phyloP scores from a whole-genome alignment of 495 filamentous ascomycete genomes.

The Aspergillus baeticus region DNA sequence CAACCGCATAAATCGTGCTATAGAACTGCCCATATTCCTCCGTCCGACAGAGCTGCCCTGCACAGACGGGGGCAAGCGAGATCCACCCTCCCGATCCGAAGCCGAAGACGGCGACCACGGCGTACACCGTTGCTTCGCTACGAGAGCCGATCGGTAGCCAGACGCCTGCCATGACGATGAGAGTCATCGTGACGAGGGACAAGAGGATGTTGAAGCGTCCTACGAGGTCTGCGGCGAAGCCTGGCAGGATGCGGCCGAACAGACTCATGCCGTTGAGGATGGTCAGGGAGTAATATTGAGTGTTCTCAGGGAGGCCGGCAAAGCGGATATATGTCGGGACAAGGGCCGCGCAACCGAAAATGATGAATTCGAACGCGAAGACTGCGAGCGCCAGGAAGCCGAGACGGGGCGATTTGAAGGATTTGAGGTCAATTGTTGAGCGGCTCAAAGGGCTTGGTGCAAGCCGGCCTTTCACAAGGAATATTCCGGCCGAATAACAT shows the following conservation, averaged over 20 bases:
- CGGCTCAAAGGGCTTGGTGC: slow-evolving; percentile 26
- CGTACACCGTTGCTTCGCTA: slow-evolving; percentile 45
- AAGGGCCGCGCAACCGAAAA: slow-evolving; percentile 49
- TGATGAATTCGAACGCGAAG: slow-evolving; percentile 53
- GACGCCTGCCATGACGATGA: slow-evolving; percentile 51
- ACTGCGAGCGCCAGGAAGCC: slow-evolving; percentile 53
- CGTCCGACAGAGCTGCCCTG: slow-evolving; percentile 59
- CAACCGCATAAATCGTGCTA: slow-evolving; percentile 61
- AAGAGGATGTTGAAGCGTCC: slow-evolving; percentile 64
- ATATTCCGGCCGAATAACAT: slow-evolving; percentile 50
- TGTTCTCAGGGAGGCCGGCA: slow-evolving; percentile 23
- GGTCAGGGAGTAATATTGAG: slow-evolving; percentile 37
- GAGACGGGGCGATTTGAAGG: slow-evolving; percentile 56
- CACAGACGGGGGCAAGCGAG: slow-evolving; percentile 61
- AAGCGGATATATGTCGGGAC: slow-evolving; percentile 49
- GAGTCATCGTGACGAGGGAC: slow-evolving; percentile 38
- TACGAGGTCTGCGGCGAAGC: slow-evolving; percentile 64
- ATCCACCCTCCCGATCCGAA: slow-evolving; percentile 63
- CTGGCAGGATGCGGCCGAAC: slow-evolving; percentile 67
- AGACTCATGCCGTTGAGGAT: slow-evolving; percentile 39
- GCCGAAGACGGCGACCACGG: slow-evolving; percentile 61
- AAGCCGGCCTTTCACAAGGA: slow-evolving; percentile 54
- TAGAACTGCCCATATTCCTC: slow-evolving; percentile 66
- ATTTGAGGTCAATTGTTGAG: slow-evolving; percentile 49
- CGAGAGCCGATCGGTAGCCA: slow-evolving; percentile 59